Base-by-base conservation (phyloP, 2,329 filamentous ascomycete species). In the Diaporthe citrichinensis region DNA sequence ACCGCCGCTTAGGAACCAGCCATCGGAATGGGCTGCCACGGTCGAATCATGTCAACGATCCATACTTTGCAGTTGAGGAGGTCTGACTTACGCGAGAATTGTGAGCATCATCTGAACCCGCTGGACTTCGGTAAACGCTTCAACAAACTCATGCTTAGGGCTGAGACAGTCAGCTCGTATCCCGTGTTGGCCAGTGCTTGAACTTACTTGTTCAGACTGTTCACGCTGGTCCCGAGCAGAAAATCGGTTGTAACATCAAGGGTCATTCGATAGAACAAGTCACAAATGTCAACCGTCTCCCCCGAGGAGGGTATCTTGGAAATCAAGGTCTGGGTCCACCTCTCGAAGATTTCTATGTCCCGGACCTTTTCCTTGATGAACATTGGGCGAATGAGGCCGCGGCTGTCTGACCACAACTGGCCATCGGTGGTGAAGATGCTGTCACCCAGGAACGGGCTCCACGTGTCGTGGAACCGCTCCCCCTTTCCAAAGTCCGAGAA, bases 61-160 rank as follows among this genome's bases (percentile, higher is more conserved):
- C 12, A 28, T 20, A 25, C 28, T 36, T 28, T 28, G 53, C 31
- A 57, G 23, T 17, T 9, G 20, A 46, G 5, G 1, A 23, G 20
- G 9, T 4, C 9, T 31, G 25, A 82, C 79, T 67, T 80, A 85
- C 84, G 84, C 81, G 25, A 86, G 77, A 74, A 85, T 87, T 68
- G 92, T 91, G 67, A 93, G 86, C 74, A 92, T 83, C 80, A 90
- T 90, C 81, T 95, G 93, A 0, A 92, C 87, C 58, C 89, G 87
- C 81, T 95, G 93, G 2, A 94, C 92, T 74, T 92, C 91, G 77
- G 88, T 88, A 82, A 96, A 96, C 0, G 93, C 92, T 62, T 90
- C 85, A 1, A 93, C 92, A 81, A 96, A 95, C 31, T 89, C 85
- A 73, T 86, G 89, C 76, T 87, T 88, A 14, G 86, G 89, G 77